Conservation (phyloP, 768 basidiomycete species). For the Paxillus rubicundulus region DNA sequence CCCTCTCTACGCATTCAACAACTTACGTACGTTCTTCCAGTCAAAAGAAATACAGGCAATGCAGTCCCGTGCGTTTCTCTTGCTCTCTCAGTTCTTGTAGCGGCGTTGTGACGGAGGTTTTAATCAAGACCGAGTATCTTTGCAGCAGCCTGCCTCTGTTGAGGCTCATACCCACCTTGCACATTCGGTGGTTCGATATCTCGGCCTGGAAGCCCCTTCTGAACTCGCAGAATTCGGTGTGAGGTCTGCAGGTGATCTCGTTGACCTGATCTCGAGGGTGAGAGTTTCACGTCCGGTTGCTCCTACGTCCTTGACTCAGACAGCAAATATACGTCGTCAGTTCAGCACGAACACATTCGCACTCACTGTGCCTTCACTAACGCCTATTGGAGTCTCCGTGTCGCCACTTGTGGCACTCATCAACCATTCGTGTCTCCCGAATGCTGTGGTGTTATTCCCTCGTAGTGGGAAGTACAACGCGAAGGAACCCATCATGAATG, state of each 20-base stretch:
- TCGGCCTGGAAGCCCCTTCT: constrained; percentile 55
- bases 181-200: constrained; percentile 70
- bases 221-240: constrained; percentile 61
- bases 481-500: constrained; percentile 64
- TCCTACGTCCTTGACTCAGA: constrained; percentile 3
- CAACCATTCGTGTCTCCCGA: constrained; percentile 88
- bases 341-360: constrained; percentile 92
- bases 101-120: background rate
- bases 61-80: constrained; percentile 65
- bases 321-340: constrained; percentile 36
- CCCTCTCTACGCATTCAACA: background rate
- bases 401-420: constrained; percentile 77
- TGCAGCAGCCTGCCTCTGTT: constrained; percentile 44
- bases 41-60: constrained; percentile 61
- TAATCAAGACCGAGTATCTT: constrained; percentile 52
- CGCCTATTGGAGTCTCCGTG: constrained; percentile 81
- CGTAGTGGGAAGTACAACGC: constrained; percentile 36
- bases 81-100: background rate
- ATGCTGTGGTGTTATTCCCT: constrained; percentile 92
- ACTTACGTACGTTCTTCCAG: constrained; percentile 34
- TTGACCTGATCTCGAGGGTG: constrained; percentile 72
- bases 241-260: constrained; percentile 56
- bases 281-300: constrained; percentile 9
- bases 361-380: constrained; percentile 71
- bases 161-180: constrained; percentile 68